Conservation (phyloP, 2,329 filamentous ascomycete genomes). For the Fusarium transvaalense region DNA sequence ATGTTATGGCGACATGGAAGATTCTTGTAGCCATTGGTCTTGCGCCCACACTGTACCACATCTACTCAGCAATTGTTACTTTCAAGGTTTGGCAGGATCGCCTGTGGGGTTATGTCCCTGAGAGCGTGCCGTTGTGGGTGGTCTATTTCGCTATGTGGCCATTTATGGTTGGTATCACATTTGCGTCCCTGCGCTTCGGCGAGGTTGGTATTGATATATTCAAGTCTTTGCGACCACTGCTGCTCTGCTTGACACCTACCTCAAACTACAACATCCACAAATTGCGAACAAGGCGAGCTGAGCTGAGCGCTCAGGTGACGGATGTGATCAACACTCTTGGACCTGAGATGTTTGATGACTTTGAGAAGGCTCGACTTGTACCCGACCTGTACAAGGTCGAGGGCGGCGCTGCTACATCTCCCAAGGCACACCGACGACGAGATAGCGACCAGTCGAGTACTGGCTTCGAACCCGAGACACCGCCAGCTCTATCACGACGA, state of each 20-base stretch:
- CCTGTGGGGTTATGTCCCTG: constrained; percentile 83
- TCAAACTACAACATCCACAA: constrained; percentile 87
- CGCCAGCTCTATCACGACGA: constrained; percentile 58
- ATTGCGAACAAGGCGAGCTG: constrained; percentile 77
- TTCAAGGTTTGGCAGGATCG: constrained; percentile 85
- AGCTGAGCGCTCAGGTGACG: constrained; percentile 85
- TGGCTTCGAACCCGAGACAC: constrained; percentile 55
- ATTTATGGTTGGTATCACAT: constrained; percentile 88
- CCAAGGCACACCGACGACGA: constrained; percentile 52
- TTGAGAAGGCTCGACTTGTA: constrained; percentile 80
- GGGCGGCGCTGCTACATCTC: constrained; percentile 44
- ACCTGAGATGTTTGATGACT: constrained; percentile 97
- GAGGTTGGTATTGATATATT: constrained; percentile 99
- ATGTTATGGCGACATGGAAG: constrained; percentile 96
- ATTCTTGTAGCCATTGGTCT: constrained; percentile 87
- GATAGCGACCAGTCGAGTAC: constrained; percentile 64
- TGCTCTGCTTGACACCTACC: constrained; percentile 85
- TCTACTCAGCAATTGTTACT: constrained; percentile 81
- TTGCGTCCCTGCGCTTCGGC: constrained; percentile 92
- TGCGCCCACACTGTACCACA: constrained; percentile 83
- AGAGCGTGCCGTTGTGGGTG: constrained; percentile 82
- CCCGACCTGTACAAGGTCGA: constrained; percentile 63
- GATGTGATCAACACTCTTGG: constrained; percentile 95
- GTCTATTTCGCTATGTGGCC: constrained; percentile 81
- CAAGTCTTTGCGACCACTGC: constrained; percentile 90